Percentiles rank a stretch among this genome's conserved stretches.
Conservation (phyloP, 1,284 basidiomycete genomes). For the Cutaneotrichosporon sp. region DNA sequence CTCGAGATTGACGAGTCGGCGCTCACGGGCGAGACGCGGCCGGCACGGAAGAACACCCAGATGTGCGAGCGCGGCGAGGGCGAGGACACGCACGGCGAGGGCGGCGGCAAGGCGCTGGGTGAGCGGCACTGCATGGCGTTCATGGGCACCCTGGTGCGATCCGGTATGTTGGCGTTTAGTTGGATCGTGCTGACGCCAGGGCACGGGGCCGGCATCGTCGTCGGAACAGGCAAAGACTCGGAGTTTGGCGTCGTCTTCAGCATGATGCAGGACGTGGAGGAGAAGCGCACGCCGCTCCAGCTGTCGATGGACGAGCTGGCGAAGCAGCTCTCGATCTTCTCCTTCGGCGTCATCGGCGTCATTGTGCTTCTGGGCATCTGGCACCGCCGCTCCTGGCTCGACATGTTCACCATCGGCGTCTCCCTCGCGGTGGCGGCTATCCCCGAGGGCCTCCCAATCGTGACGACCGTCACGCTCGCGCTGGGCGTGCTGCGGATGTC, state of each 20-base stretch:
- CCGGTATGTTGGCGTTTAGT: constrained; percentile 62
- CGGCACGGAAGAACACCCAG: constrained; percentile 65
- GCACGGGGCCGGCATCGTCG: constrained; percentile 78
- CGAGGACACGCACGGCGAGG: constrained; percentile 51
- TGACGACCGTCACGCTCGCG: constrained; percentile 93
- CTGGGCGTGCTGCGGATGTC: constrained; percentile 92
- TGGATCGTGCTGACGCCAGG: constrained; percentile 55
- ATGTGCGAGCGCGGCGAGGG: constrained; percentile 51
- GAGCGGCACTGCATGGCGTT: constrained; percentile 87
- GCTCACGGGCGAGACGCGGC: constrained; percentile 86
- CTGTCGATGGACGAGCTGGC: constrained; percentile 95
- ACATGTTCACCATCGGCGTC: constrained; percentile 99
- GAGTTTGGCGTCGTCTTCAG: constrained; percentile 96
- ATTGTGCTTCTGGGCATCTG: constrained; percentile 87
- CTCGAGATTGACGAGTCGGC: constrained; percentile 94
- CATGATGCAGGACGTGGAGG: constrained; percentile 97
- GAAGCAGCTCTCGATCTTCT: constrained; percentile 80
- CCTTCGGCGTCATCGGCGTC: constrained; percentile 86
- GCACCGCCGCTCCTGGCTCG: constrained; percentile 84
- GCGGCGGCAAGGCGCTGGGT: constrained; percentile 62
- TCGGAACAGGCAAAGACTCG: constrained; percentile 81
- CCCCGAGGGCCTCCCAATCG: constrained; percentile 93
- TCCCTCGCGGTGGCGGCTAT: constrained; percentile 96
- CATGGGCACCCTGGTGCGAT: constrained; percentile 95
- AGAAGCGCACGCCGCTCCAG: constrained; percentile 89